These are phyloP conservation scores for Colletotrichum nymphaeae DNA, from an alignment of 2,329 filamentous ascomycete species.

Conservation along the genomic window DNA sequence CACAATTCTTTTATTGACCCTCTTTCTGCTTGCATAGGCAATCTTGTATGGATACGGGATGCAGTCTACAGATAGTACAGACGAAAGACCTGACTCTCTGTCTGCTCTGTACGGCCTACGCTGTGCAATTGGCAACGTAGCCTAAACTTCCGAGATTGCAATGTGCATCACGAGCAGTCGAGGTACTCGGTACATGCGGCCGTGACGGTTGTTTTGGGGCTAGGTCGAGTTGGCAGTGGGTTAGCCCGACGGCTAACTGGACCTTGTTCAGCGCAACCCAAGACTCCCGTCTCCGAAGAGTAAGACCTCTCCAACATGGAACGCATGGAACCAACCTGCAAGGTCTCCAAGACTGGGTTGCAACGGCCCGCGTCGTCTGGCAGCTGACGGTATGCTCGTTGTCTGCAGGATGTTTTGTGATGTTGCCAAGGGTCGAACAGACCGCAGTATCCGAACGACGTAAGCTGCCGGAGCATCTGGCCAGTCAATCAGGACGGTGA, in stretches of 20 bases:
- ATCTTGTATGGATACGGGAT: not conserved
- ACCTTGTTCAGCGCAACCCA: slow-evolving; percentile 22
- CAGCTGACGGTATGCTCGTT: not conserved
- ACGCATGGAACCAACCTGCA: not conserved
- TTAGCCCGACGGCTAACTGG: slow-evolving; percentile 21
- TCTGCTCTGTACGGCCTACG: not conserved
- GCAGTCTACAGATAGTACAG: not conserved
- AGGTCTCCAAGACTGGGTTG: too few relatives aligned
- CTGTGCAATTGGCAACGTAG: slow-evolving; percentile 32
- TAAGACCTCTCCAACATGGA: not conserved
- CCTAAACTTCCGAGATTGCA: slow-evolving; percentile 34
- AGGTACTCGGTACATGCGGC: slow-evolving; percentile 32
- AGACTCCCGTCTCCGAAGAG: not conserved
- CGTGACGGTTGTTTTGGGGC: slow-evolving; percentile 30
- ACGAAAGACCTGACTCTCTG: slow-evolving; percentile 9
- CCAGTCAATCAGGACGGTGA: not conserved
- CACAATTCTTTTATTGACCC: slow-evolving; percentile 22
- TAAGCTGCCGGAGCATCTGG: not conserved
- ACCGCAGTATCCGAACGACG: not conserved
- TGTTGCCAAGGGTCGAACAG: not conserved
- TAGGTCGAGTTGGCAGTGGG: slow-evolving; percentile 32
- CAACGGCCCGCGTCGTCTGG: slow-evolving; percentile 5
- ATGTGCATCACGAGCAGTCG: slow-evolving; percentile 22
- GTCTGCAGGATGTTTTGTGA: not conserved
- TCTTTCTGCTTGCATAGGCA: slow-evolving; percentile 4